Evolutionary conservation across 2,329 filamentous ascomycete genomes (phyloP).

Genomic region (Exophiala spinifera): DNA sequence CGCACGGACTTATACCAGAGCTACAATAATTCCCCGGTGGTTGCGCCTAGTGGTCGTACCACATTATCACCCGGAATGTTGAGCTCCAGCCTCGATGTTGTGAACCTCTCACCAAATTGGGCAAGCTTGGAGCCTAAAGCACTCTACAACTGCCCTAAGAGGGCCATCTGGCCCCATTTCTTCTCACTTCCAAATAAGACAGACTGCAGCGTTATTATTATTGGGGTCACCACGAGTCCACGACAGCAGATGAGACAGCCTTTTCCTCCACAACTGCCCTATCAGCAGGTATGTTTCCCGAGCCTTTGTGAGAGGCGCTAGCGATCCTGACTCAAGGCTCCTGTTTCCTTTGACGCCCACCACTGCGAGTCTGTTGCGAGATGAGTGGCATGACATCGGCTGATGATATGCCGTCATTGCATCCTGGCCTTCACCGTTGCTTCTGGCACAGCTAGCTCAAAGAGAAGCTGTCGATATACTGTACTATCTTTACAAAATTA

Average conservation of each 20-base stretch:
- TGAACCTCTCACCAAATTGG: conserved; percentile 9
- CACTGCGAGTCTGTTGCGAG: conserved; percentile 3
- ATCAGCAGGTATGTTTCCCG: background rate
- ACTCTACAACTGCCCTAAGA: no score
- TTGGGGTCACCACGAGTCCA: background rate
- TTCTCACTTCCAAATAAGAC: no score
- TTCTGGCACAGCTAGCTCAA: background rate
- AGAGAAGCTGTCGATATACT: background rate
- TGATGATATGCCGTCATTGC: background rate
- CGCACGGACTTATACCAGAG: no score
- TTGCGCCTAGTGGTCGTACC: no score
- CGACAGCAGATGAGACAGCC: background rate
- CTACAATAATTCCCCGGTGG: no score
- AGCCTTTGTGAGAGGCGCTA: background rate
- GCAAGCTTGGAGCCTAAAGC: background rate
- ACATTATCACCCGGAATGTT: no score
- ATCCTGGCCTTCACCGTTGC: background rate
- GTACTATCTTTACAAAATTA: conserved; percentile 2
- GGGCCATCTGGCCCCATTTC: no score
- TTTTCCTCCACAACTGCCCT: background rate
- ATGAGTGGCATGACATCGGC: background rate
- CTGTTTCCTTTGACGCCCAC: conserved; percentile 10
- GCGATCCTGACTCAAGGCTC: background rate
- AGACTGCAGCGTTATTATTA: no score
- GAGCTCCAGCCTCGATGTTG: no score